Evolutionary conservation across 176 grass and related monocot species (phyloP).

Genomic region (Carex parvula): DNA sequence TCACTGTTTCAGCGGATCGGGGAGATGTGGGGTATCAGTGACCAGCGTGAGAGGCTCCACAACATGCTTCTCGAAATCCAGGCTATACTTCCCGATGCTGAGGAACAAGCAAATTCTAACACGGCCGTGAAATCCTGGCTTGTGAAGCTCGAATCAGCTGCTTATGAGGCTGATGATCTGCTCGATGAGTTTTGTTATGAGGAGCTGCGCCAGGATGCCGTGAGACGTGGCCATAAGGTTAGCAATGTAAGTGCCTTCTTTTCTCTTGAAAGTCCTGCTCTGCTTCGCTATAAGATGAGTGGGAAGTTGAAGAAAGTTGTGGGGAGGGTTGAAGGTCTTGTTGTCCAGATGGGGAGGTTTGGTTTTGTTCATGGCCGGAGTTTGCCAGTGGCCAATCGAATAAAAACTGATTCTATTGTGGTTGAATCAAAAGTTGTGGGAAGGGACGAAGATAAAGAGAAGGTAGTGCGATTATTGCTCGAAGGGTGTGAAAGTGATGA

Average conservation of each 20-base stretch:
- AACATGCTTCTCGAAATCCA: not conserved
- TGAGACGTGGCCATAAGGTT: not conserved
- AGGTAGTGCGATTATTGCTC: conserved; percentile 22
- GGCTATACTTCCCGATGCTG: conserved; percentile 11
- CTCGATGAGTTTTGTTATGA: conserved; percentile 38
- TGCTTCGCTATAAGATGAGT: conserved; percentile 23
- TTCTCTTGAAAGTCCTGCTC: not conserved
- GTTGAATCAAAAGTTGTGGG: conserved; percentile 20
- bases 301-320: conserved; percentile 28
- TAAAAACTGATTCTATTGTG: conserved; percentile 8
- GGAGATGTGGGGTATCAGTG: conserved; percentile 6
- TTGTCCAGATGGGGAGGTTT: not conserved
- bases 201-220: conserved; percentile 23
- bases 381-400: not conserved
- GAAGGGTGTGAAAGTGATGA: not conserved
- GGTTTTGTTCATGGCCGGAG: not conserved
- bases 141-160: conserved; percentile 13
- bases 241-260: not conserved
- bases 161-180: conserved; percentile 38
- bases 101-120: not conserved
- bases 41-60: conserved; percentile 1
- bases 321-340: not conserved
- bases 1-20: not conserved
- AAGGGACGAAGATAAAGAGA: conserved; percentile 30
- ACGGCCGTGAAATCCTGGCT: not conserved